A percentile compares a stretch with the other conserved stretches of the same genome.
phyloP scores from a whole-genome alignment of 306 rosid genomes.

The Glycine latifolia region DNA sequence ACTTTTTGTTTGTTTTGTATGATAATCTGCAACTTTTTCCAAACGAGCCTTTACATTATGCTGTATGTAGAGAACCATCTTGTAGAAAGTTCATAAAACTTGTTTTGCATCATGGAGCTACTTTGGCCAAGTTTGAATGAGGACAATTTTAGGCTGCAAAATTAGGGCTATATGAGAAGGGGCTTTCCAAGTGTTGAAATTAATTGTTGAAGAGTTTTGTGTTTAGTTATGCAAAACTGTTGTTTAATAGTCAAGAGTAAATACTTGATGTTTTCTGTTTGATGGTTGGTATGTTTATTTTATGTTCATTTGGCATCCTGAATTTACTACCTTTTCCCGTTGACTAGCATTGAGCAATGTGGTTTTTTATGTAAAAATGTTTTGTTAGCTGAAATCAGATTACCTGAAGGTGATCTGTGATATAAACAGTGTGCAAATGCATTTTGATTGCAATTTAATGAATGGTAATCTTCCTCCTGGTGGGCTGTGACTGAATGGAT shows the following conservation, averaged over 20 bases:
- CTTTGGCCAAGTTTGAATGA: slow-evolving; percentile 20
- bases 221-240: slow-evolving; percentile 21
- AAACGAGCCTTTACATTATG: slow-evolving; percentile 16
- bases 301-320: slow-evolving; percentile 31
- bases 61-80: slow-evolving; percentile 14
- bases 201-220: neutral
- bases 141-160: slow-evolving; percentile 6
- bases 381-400: slow-evolving; percentile 25
- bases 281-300: slow-evolving; percentile 3
- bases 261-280: slow-evolving; percentile 1
- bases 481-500: slow-evolving; percentile 4
- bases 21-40: slow-evolving; percentile 33
- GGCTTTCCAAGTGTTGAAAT: slow-evolving; percentile 27
- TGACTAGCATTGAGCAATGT: slow-evolving; percentile 2
- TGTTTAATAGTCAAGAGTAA: slow-evolving; percentile 24
- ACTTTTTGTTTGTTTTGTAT: slow-evolving; percentile 34
- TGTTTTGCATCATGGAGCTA: slow-evolving; percentile 33
- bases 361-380: neutral
- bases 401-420: slow-evolving; percentile 15
- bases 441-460: slow-evolving; percentile 27
- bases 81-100: slow-evolving; percentile 30
- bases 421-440: slow-evolving; percentile 13
- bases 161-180: slow-evolving; percentile 31
- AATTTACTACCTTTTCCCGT: neutral
- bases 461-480: slow-evolving; percentile 25